Conservation (phyloP, 1,139 yeast genomes). For the Zygoascus sp. region DNA sequence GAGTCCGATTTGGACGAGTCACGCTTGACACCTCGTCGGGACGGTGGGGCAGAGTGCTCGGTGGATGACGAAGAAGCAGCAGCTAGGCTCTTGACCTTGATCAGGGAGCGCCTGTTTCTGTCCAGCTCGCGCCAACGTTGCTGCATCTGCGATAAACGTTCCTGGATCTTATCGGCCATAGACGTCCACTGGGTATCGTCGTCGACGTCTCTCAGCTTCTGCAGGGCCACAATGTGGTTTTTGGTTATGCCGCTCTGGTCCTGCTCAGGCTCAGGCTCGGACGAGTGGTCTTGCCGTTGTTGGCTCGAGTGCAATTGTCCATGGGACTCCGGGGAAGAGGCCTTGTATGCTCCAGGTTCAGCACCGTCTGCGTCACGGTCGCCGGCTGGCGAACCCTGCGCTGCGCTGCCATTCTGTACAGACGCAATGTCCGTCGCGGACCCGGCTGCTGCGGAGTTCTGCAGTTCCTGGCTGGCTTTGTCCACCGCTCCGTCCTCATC, state of each 20-base stretch:
- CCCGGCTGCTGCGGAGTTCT: too few species aligned
- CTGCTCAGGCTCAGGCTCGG: too few species aligned
- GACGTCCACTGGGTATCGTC: constrained; percentile 26
- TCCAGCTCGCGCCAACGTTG: constrained; percentile 24
- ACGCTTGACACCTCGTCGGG: constrained; percentile 7
- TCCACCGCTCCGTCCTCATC: neutral
- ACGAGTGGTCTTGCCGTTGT: neutral
- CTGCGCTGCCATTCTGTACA: too few species aligned
- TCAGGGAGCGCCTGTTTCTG: constrained; percentile 14
- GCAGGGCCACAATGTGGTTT: constrained; percentile 3
- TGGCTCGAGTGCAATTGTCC: neutral
- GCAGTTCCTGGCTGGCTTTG: neutral
- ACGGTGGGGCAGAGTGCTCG: neutral
- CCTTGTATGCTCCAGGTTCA: too few species aligned
- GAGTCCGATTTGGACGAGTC: constrained; percentile 5
- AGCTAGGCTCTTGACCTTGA: neutral
- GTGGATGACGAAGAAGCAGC: neutral
- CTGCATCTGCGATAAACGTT: constrained; percentile 18
- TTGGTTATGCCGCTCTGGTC: constrained; percentile 3
- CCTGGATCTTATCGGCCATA: constrained; percentile 23
- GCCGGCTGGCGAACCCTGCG: too few species aligned
- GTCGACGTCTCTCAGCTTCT: constrained; percentile 14
- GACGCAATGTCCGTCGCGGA: too few species aligned
- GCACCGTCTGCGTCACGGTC: too few species aligned
- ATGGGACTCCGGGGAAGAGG: constrained; percentile 1